Evolutionary conservation across 495 filamentous ascomycete genomes (phyloP).

Genomic region (Penicillium samsonianum): DNA sequence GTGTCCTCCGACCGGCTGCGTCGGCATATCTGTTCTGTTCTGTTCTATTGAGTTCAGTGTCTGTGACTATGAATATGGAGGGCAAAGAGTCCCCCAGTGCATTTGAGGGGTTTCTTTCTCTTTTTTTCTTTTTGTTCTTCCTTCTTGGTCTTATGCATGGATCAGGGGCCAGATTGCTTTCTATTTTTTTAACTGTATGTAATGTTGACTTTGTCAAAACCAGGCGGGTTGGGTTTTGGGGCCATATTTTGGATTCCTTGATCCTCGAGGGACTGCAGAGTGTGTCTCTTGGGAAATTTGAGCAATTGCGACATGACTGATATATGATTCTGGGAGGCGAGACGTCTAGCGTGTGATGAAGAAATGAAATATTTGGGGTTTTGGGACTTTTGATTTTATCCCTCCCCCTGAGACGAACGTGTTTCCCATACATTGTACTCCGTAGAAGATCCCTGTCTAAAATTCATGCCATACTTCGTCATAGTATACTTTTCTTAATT

Average conservation of each 20-base stretch:
- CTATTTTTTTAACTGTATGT: constrained; percentile 29
- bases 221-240: constrained; percentile 16
- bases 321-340: constrained; percentile 4
- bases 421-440: background rate
- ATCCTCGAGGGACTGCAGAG: background rate
- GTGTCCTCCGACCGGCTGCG: background rate
- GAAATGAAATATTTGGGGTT: constrained; percentile 19
- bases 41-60: constrained; percentile 7
- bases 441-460: background rate
- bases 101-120: constrained; percentile 4
- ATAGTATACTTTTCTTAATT: background rate
- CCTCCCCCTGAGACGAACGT: background rate
- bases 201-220: constrained; percentile 24
- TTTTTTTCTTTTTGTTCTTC: constrained; percentile 13
- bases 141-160: constrained; percentile 10
- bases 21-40: constrained; percentile 8
- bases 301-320: constrained; percentile 5
- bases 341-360: constrained; percentile 9
- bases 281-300: constrained; percentile 3
- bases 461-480: background rate
- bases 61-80: constrained; percentile 4
- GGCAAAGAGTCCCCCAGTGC: constrained; percentile 4
- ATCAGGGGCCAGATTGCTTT: constrained; percentile 11
- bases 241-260: constrained; percentile 20
- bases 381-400: background rate